These are phyloP conservation scores for Apiotrichum siamense DNA, from an alignment of 1,284 basidiomycete species.

Conservation along the genomic window DNA sequence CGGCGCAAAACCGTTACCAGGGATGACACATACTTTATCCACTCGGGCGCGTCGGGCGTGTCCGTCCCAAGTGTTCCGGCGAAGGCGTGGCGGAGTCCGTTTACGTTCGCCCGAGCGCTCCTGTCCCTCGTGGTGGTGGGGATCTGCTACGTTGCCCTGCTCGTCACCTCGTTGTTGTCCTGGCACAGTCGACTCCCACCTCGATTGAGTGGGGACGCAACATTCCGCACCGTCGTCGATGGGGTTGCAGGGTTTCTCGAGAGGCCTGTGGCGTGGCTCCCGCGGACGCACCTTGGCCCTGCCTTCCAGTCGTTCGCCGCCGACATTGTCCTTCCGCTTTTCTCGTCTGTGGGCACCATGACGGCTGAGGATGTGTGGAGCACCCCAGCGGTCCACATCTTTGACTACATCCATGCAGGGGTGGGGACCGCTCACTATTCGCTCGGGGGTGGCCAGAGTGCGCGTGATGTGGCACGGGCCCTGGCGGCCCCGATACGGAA, in stretches of 20 bases:
- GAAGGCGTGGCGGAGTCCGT: constrained; percentile 22
- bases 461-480: constrained; percentile 27
- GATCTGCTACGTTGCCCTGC: constrained; percentile 55
- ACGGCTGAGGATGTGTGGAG: constrained; percentile 29
- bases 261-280: constrained; percentile 5
- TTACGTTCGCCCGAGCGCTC: constrained; percentile 39
- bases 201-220: constrained; percentile 17
- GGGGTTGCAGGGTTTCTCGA: constrained; percentile 12
- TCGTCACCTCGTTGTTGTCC: constrained; percentile 53
- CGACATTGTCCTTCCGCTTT: constrained; percentile 58
- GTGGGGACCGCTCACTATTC: constrained; percentile 40
- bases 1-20: constrained; percentile 22
- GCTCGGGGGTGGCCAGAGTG: constrained; percentile 17
- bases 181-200: constrained; percentile 39
- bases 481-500: constrained; percentile 18
- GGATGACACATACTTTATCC: constrained; percentile 54
- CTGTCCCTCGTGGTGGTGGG: constrained; percentile 48
- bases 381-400: constrained; percentile 24
- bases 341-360: constrained; percentile 65
- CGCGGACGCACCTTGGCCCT: constrained; percentile 21
- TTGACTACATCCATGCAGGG: constrained; percentile 40
- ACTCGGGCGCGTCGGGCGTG: constrained; percentile 60
- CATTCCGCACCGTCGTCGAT: constrained; percentile 29
- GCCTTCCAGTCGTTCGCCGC: constrained; percentile 56
- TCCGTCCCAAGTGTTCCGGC: constrained; percentile 48